Percentiles rank a stretch among this genome's conserved stretches.
Conservation (phyloP, 495 filamentous ascomycete genomes). For the Wilcoxina mikolae region DNA sequence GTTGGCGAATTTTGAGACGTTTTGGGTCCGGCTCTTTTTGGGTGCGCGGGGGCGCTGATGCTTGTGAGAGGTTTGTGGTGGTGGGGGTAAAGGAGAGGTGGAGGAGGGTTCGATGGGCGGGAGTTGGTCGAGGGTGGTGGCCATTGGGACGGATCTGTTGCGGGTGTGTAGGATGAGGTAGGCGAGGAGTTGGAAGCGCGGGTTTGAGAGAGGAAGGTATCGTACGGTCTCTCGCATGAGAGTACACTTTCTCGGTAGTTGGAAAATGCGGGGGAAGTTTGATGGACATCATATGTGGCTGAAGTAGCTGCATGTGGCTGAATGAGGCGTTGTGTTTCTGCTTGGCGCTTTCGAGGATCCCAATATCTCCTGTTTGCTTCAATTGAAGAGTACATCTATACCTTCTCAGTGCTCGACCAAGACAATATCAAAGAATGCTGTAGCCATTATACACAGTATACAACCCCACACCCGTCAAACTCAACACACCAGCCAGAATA, state of each 20-base stretch:
- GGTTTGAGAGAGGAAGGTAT: neutral
- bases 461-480: slow-evolving; percentile 41
- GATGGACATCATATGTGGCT: too few species aligned
- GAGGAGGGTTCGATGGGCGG: neutral
- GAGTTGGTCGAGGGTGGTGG: neutral
- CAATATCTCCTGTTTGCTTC: too few species aligned
- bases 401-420: too few species aligned
- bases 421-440: slow-evolving; percentile 29
- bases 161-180: neutral
- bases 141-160: neutral
- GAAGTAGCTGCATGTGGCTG: too few species aligned
- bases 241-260: neutral
- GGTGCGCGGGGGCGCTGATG: neutral
- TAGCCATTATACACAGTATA: slow-evolving; percentile 68
- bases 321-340: too few species aligned
- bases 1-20: slow-evolving; percentile 15
- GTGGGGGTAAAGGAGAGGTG: neutral
- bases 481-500: slow-evolving; percentile 48
- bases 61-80: neutral
- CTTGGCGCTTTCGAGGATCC: too few species aligned
- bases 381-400: too few species aligned
- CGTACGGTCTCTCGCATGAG: neutral
- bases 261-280: neutral
- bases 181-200: slow-evolving; percentile 4
- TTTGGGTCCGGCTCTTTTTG: neutral